A percentile compares a stretch with the other conserved stretches of the same genome.
Conservation (phyloP, 345 rosid species). For the Salix udensis region DNA sequence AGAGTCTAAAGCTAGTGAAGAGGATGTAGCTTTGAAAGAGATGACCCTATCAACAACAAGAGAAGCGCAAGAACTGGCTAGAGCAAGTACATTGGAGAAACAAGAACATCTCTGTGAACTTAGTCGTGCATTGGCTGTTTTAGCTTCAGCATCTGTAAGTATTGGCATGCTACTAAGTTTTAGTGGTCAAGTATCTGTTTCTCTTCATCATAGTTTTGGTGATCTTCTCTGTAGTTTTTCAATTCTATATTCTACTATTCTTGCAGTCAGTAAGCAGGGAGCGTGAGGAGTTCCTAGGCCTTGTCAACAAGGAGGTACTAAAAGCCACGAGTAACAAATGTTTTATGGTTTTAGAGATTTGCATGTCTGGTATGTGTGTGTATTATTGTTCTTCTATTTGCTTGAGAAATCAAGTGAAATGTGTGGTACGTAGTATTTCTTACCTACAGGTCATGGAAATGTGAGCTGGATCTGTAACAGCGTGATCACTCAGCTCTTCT, state of each 20-base stretch:
- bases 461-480: not conserved
- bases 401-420: not conserved
- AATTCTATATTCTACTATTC: constrained; percentile 19
- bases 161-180: constrained; percentile 10
- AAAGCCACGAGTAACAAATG: constrained; percentile 3
- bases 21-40: constrained; percentile 80
- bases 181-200: not conserved
- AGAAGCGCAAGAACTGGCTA: constrained; percentile 72
- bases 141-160: constrained; percentile 93
- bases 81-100: constrained; percentile 65
- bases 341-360: not conserved
- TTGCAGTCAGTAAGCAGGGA: constrained; percentile 81
- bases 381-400: not conserved
- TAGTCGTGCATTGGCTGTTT: constrained; percentile 80
- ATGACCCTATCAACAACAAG: constrained; percentile 54
- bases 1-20: constrained; percentile 48
- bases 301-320: constrained; percentile 87
- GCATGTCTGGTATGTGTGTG: not conserved
- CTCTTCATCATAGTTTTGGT: not conserved
- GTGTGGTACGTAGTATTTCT: not conserved
- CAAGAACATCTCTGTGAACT: constrained; percentile 74
- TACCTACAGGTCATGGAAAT: not conserved
- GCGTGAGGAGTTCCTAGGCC: constrained; percentile 80
- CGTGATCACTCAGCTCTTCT: not conserved
- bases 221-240: constrained; percentile 1